Conservation (phyloP, 768 basidiomycete genomes). For the Termitomyces sp. region DNA sequence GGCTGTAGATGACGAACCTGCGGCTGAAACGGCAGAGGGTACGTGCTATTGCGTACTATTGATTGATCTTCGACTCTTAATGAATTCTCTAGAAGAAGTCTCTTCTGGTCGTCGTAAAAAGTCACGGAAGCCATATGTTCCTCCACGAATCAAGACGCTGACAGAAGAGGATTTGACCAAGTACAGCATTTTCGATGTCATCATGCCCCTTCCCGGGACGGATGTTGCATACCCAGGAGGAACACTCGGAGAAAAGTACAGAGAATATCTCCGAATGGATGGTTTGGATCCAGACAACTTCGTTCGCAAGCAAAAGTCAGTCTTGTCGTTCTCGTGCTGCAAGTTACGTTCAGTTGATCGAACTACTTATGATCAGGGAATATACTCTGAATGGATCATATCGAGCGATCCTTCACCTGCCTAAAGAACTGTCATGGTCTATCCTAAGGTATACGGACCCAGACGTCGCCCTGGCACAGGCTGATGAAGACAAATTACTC, state of each 20-base stretch:
- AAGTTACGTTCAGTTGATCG: neutral
- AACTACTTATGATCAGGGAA: slow-evolving; percentile 51
- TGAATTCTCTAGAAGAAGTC: slow-evolving; percentile 16
- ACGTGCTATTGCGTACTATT: slow-evolving; percentile 13
- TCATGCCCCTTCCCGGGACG: slow-evolving; percentile 96
- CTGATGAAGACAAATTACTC: slow-evolving; percentile 92
- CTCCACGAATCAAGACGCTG: slow-evolving; percentile 74
- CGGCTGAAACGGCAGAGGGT: slow-evolving; percentile 24
- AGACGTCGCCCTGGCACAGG: slow-evolving; percentile 85
- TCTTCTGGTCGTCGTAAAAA: slow-evolving; percentile 27
- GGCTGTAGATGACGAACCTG: slow-evolving; percentile 31
- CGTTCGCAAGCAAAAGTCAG: slow-evolving; percentile 84
- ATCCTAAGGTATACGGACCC: slow-evolving; percentile 90
- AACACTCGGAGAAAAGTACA: slow-evolving; percentile 79
- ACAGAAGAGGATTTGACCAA: slow-evolving; percentile 73
- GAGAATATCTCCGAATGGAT: slow-evolving; percentile 76
- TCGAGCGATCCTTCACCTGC: slow-evolving; percentile 85
- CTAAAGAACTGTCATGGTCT: slow-evolving; percentile 78
- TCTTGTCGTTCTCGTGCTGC: neutral
- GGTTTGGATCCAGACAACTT: slow-evolving; percentile 91
- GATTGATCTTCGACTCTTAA: neutral
- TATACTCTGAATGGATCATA: slow-evolving; percentile 93
- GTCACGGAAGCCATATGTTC: slow-evolving; percentile 53
- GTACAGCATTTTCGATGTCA: slow-evolving; percentile 89
- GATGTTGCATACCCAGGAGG: slow-evolving; percentile 93